Evolutionary conservation across 2,329 filamentous ascomycete species (phyloP).

Genomic region (Neopestalotiopsis rosae): DNA sequence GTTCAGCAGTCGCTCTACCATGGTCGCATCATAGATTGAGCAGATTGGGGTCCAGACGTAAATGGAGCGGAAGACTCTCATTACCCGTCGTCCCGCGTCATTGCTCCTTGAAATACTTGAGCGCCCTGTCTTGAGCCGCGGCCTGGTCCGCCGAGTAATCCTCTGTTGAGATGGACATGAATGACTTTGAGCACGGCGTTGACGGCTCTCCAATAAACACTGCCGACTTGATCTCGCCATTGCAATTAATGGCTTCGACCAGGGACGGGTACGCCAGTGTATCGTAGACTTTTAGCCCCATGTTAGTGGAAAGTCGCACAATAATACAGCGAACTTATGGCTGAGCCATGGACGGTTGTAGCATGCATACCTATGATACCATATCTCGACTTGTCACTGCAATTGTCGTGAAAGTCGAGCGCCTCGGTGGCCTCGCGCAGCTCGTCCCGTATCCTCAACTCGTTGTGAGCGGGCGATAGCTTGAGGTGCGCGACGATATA

Average conservation of each 20-base stretch:
- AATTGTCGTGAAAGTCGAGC: conserved; percentile 1
- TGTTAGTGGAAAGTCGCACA: too few species aligned
- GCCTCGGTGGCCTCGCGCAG: conserved; percentile 14
- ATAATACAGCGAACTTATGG: neutral
- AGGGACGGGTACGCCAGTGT: conserved; percentile 1
- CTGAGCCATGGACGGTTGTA: too few species aligned
- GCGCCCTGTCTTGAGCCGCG: neutral
- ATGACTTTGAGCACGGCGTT: neutral
- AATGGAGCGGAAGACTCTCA: neutral
- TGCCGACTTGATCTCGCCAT: conserved; percentile 9
- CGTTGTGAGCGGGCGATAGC: neutral
- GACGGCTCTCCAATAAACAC: neutral
- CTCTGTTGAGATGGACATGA: neutral
- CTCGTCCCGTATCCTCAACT: conserved; percentile 6
- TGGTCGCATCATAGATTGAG: neutral
- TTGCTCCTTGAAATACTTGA: neutral
- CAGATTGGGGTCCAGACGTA: neutral
- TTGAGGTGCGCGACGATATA: conserved; percentile 4
- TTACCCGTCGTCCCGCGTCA: neutral
- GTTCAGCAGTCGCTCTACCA: neutral
- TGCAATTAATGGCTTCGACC: conserved; percentile 6
- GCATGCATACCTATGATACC: conserved; percentile 10
- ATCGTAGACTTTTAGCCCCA: neutral
- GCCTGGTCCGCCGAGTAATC: neutral
- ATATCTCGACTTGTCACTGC: conserved; percentile 7